Conservation (phyloP, 169 alveolate genomes). For the Babesia ovata region DNA sequence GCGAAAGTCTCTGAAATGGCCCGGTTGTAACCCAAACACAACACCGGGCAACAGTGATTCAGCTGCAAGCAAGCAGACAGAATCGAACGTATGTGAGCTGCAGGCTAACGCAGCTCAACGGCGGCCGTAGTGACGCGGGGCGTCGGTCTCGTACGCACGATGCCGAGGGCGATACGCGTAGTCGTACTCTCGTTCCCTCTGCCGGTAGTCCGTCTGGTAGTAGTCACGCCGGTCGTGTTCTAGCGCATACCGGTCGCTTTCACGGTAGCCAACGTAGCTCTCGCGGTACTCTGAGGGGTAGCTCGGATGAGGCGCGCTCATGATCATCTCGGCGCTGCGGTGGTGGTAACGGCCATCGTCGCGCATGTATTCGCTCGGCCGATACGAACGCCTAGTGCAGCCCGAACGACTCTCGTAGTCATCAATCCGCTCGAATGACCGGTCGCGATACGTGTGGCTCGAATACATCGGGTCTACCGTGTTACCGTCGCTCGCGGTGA, state of each 20-base stretch:
- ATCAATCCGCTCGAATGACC: neutral
- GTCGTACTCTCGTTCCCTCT: neutral
- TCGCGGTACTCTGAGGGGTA: neutral
- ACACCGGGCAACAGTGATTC: too few relatives aligned
- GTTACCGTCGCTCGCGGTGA: neutral
- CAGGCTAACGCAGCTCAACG: neutral
- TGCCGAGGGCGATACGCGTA: neutral
- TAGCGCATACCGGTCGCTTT: neutral
- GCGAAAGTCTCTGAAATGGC: too few relatives aligned
- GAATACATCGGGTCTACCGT: neutral
- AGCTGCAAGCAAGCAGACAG: too few relatives aligned
- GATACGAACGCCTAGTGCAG: neutral
- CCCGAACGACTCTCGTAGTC: neutral
- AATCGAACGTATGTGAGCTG: too few relatives aligned
- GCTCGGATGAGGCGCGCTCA: too few relatives aligned
- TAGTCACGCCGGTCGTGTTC: neutral
- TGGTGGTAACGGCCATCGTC: neutral
- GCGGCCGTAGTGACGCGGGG: neutral
- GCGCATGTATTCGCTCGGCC: neutral
- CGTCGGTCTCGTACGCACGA: neutral
- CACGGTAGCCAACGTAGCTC: neutral
- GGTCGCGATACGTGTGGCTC: neutral
- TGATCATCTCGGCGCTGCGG: neutral
- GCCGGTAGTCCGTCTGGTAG: neutral
- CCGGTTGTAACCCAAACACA: too few relatives aligned